Conservation (phyloP, 805 yeast genomes). For the Candida morakotiae region DNA sequence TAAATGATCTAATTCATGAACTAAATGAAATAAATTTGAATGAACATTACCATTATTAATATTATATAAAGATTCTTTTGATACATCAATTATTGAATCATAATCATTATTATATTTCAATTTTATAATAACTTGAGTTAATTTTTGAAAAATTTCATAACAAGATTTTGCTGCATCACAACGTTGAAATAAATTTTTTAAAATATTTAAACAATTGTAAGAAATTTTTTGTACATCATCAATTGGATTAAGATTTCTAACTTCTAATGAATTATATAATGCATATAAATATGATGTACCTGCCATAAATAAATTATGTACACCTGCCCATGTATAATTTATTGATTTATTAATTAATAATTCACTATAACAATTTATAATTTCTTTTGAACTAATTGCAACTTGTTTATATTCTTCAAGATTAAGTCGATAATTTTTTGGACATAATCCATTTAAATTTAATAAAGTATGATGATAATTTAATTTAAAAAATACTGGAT, state of each 20-base stretch:
- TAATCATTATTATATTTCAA: conserved; percentile 36
- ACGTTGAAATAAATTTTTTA: conserved; percentile 57
- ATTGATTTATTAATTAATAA: conserved; percentile 54
- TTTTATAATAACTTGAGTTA: conserved; percentile 67
- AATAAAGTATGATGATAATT: conserved; percentile 75
- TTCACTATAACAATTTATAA: conserved; percentile 59
- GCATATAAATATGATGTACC: conserved; percentile 81
- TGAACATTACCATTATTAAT: conserved; percentile 33
- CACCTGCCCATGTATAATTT: conserved; percentile 92
- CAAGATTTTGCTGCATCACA: conserved; percentile 80
- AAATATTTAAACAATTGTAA: conserved; percentile 51
- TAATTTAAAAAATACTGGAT: conserved; percentile 61
- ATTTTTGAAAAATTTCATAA: conserved; percentile 63
- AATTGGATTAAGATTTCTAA: conserved; percentile 41
- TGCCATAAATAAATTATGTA: conserved; percentile 84
- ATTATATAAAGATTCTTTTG: conserved; percentile 16
- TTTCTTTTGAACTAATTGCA: conserved; percentile 59
- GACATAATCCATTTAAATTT: conserved; percentile 73
- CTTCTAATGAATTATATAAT: conserved; percentile 63
- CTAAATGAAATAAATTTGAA: conserved; percentile 35
- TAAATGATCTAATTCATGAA: conserved; percentile 12
- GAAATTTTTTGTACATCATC: conserved; percentile 46
- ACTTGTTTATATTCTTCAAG: conserved; percentile 53
- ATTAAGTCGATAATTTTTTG: conserved; percentile 55
- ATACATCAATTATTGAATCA: conserved; percentile 14